phyloP scores from a whole-genome alignment of 2,329 filamentous ascomycete species.

The Podosphaera fusca region DNA sequence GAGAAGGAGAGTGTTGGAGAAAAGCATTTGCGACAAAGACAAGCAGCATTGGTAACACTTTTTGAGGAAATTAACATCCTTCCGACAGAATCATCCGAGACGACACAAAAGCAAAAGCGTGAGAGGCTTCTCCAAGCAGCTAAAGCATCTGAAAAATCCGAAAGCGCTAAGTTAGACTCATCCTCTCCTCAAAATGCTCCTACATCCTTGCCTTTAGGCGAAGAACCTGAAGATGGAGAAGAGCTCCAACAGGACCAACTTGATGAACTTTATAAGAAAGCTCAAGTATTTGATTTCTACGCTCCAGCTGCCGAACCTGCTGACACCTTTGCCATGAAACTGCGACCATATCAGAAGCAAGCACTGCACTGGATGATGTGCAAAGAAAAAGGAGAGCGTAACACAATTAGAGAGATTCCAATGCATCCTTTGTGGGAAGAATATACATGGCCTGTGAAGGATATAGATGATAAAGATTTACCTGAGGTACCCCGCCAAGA shows the following conservation, averaged over 20 bases:
- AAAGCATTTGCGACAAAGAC: slow-evolving; percentile 57
- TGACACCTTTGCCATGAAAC: slow-evolving; percentile 55
- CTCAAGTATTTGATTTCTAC: slow-evolving; percentile 86
- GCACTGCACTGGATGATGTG: slow-evolving; percentile 89
- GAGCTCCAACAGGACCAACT: slow-evolving; percentile 91
- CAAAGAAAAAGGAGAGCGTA: slow-evolving; percentile 65
- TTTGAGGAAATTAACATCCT: slow-evolving; percentile 74
- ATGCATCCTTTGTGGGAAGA: slow-evolving; percentile 98
- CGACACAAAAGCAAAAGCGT: slow-evolving; percentile 56
- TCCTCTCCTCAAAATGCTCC: slow-evolving; percentile 5
- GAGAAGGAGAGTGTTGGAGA: slow-evolving; percentile 72
- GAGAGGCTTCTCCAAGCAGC: slow-evolving; percentile 69
- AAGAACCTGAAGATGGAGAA: slow-evolving; percentile 54
- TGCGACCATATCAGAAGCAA: slow-evolving; percentile 88
- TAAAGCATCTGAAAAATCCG: slow-evolving; percentile 54
- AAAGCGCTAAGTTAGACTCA: slow-evolving; percentile 26
- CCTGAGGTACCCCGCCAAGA: slow-evolving; percentile 39
- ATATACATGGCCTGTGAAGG: slow-evolving; percentile 70
- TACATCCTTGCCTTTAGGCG: slow-evolving; percentile 25
- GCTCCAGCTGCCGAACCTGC: slow-evolving; percentile 73
- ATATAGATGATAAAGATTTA: slow-evolving; percentile 61
- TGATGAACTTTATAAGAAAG: slow-evolving; percentile 82
- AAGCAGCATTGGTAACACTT: slow-evolving; percentile 69
- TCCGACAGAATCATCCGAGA: slow-evolving; percentile 50
- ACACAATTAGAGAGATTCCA: slow-evolving; percentile 43